A percentile compares a stretch with the other conserved stretches of the same genome.
phyloP scores from a whole-genome alignment of 106 monocot genomes.

The Acanthochlamys bracteata region DNA sequence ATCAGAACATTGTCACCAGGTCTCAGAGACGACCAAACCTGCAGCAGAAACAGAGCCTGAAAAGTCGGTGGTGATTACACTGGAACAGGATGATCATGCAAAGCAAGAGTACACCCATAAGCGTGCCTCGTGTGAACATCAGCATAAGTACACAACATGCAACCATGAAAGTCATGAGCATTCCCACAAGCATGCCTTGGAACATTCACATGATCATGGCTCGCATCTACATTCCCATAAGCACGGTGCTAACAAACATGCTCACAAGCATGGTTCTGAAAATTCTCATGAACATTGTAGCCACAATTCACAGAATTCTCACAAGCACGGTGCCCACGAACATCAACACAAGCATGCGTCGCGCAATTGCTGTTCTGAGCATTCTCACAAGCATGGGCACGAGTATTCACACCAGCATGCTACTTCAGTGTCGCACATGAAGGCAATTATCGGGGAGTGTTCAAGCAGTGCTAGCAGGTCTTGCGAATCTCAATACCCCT shows the following conservation, averaged over 20 bases:
- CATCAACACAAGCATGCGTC: background rate
- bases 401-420: background rate
- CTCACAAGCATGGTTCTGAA: background rate
- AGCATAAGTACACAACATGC: no score
- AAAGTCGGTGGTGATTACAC: conserved; percentile 2
- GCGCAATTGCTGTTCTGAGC: background rate
- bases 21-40: background rate
- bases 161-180: background rate
- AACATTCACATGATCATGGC: background rate
- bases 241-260: background rate
- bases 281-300: background rate
- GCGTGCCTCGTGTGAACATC: background rate
- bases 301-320: background rate
- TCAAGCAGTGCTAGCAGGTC: conserved; percentile 4
- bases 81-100: background rate
- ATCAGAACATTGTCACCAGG: background rate
- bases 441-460: background rate
- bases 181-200: background rate
- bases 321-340: background rate
- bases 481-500: background rate
- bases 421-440: no score
- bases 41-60: conserved; percentile 4
- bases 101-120: background rate
- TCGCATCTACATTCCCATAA: background rate
- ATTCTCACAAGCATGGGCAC: background rate